Evolutionary conservation across 2,329 filamentous ascomycete species (phyloP), one percentile per base, ranked within the genome.

Genomic region (Zasmidium citrigriseum): DNA sequence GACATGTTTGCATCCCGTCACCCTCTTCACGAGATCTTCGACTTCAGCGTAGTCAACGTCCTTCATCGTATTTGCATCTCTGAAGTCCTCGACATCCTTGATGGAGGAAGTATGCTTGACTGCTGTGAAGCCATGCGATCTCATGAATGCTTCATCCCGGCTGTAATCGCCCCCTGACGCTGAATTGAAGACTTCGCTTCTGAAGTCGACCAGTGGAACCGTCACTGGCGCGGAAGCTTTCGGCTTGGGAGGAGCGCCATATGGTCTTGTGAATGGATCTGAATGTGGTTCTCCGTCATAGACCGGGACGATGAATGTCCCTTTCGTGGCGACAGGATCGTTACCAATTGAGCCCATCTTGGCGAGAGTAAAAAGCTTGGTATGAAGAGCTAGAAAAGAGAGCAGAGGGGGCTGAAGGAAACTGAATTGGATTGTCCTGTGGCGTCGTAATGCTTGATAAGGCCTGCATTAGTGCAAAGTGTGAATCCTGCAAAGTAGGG

Each of bases 1-100:
- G 18, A 55, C 53, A 22, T 9, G 11, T 18, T 50, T 44, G 46
- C 46, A 55, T n/a, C 53, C 46, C n/a, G 53, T 55, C 16, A 55
- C 46, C 22, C 21, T 25, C 23, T 57, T 57, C 21, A 52, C 41
- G 7, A 57, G 18, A 2, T 47, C 48, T 16, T 14, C 16, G 22
- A 52, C 29, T 23, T 57, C 54, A 3, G 47, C 11, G 16, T 52
- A 46, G 54, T 52, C 46, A 24, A 52, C 14, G 7, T 34, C 21
- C 12, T 34, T 52, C 18, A 57, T 57, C 5, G 1, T 52, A 5
- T 52, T 22, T 4, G 22, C n/a, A 20, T 52, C 48, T 16, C 44
- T 16, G 47, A 57, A 57, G 29, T 27, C 29, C 9, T 18, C 21
- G 10, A n/a, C 16, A 20, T 25, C 22, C 10, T 24, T 41, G 20